These are phyloP conservation scores for Linnemannia schmuckeri DNA, from an alignment of 192 early-diverging fungal genomes.

Conservation along the genomic window DNA sequence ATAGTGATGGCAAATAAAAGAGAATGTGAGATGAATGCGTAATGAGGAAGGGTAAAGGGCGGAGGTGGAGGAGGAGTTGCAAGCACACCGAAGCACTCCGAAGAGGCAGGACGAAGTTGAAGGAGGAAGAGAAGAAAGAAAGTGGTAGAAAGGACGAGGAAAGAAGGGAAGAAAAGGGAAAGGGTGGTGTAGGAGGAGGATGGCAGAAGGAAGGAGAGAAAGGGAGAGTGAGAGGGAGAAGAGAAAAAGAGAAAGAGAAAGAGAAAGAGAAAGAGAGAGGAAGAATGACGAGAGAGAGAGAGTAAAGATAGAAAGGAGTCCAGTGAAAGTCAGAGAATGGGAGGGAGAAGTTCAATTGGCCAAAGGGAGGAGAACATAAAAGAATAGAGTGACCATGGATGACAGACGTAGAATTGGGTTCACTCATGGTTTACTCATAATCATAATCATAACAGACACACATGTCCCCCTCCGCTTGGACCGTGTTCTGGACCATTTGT, in stretches of 20 bases:
- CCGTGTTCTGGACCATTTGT: constrained; percentile 8
- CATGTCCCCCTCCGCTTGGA: not conserved
- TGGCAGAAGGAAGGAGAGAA: not conserved
- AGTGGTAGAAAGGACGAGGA: not conserved
- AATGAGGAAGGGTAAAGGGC: not conserved
- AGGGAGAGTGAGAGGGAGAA: not conserved
- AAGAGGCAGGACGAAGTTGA: constrained; percentile 1
- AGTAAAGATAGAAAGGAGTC: not conserved
- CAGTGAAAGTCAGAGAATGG: constrained; percentile 3
- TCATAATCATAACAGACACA: not conserved
- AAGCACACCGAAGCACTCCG: not conserved
- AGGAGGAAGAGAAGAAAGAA: constrained; percentile 3
- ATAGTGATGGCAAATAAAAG: not conserved
- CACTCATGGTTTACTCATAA: not conserved
- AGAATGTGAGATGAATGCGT: not conserved
- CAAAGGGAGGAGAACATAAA: no score
- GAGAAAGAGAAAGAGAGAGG: not conserved
- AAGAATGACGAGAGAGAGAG: not conserved
- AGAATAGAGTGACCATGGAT: not conserved
- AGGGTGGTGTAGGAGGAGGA: not conserved
- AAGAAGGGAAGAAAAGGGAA: not conserved
- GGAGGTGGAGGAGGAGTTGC: not conserved
- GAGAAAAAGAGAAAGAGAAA: not conserved
- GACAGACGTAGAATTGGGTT: not conserved
- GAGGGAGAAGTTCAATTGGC: not conserved